Conservation (phyloP, 768 basidiomycete species). For the Gyrodon lividus region DNA sequence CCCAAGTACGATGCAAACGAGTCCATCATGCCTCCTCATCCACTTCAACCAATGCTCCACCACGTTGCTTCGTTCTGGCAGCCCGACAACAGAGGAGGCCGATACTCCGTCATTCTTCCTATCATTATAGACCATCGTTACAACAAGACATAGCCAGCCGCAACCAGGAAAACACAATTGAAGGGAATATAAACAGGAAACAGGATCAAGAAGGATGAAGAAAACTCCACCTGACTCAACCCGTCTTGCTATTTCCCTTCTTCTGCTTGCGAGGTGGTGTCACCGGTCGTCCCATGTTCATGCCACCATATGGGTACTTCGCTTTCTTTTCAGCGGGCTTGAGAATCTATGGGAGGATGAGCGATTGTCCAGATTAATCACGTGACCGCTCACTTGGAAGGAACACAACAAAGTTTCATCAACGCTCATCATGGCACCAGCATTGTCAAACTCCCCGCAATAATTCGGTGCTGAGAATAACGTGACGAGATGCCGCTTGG, state of each 20-base stretch:
- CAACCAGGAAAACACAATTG: slow-evolving; percentile 23
- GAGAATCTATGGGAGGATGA: slow-evolving; percentile 63
- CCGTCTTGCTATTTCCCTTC: slow-evolving; percentile 88
- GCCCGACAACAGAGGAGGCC: slow-evolving; percentile 9
- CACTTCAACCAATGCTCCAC: slow-evolving; percentile 13
- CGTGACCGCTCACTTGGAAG: slow-evolving; percentile 74
- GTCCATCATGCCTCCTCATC: slow-evolving; percentile 21
- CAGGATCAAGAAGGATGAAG: slow-evolving; percentile 28
- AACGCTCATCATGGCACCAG: slow-evolving; percentile 99
- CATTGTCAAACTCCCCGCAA: slow-evolving; percentile 97
- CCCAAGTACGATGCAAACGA: slow-evolving; percentile 19
- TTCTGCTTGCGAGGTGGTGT: slow-evolving; percentile 97
- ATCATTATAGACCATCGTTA: slow-evolving; percentile 19
- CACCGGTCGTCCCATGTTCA: slow-evolving; percentile 84
- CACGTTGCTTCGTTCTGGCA: slow-evolving; percentile 13
- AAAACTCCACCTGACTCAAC: slow-evolving; percentile 31
- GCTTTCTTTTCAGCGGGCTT: slow-evolving; percentile 99
- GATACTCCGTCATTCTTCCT: slow-evolving; percentile 15
- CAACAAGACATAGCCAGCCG: slow-evolving; percentile 30
- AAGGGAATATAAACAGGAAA: slow-evolving; percentile 32
- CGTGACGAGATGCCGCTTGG: slow-evolving; percentile 95
- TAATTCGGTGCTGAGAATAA: slow-evolving; percentile 96
- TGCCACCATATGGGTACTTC: slow-evolving; percentile 86
- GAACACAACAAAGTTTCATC: slow-evolving; percentile 97
- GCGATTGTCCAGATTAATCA: slow-evolving; percentile 2